A percentile compares a stretch with the other conserved stretches of the same genome.
Conservation (phyloP, 768 basidiomycete species). For the Lactifluus pinguis region DNA sequence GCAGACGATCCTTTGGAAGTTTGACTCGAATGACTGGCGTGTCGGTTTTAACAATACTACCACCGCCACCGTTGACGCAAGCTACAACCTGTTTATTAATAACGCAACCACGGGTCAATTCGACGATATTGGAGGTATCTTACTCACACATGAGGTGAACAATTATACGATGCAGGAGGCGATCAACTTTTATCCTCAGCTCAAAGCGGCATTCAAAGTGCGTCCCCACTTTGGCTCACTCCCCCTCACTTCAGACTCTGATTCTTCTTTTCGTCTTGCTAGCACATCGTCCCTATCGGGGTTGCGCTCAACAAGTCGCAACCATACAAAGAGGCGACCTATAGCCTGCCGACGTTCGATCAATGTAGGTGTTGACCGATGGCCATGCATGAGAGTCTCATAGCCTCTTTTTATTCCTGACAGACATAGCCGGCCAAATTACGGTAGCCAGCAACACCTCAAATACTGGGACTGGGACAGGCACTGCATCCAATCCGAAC, state of each 20-base stretch:
- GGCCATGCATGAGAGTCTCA: not conserved
- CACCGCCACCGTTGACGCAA: not conserved
- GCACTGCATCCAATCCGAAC: not conserved
- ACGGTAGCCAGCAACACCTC: not conserved
- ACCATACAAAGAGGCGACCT: constrained; percentile 43
- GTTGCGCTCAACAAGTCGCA: constrained; percentile 42
- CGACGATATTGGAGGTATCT: constrained; percentile 33
- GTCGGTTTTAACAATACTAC: constrained; percentile 2
- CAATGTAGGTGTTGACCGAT: constrained; percentile 32
- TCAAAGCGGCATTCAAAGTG: constrained; percentile 39
- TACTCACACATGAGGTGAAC: constrained; percentile 51
- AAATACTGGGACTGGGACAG: not conserved
- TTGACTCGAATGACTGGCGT: constrained; percentile 66
- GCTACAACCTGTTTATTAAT: constrained; percentile 5
- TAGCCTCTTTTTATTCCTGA: constrained; percentile 6
- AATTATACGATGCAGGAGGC: constrained; percentile 56
- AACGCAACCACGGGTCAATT: constrained; percentile 11
- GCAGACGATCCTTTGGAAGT: constrained; percentile 65
- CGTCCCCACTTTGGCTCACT: constrained; percentile 12
- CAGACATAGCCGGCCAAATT: not conserved
- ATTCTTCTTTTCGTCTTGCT: not conserved
- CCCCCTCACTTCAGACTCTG: not conserved
- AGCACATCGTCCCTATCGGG: constrained; percentile 43
- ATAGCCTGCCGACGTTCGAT: constrained; percentile 35
- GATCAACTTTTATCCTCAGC: constrained; percentile 38